phyloP scores from a whole-genome alignment of 139 green algal genomes.

The Chlamydomonas asymmetrica region DNA sequence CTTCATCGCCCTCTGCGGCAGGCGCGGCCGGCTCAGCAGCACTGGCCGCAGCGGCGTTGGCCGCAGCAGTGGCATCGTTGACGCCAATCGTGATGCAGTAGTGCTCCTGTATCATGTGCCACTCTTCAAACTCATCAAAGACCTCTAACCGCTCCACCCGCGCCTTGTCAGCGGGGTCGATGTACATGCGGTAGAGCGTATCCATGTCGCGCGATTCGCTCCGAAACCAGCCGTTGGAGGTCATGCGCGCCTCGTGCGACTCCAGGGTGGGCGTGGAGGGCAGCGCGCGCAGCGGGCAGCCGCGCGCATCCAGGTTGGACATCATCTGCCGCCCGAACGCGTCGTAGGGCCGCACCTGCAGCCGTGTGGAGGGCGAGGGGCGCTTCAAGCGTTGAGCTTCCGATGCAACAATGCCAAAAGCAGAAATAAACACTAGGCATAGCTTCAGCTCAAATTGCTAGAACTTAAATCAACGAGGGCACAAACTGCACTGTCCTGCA shows the following conservation, averaged over 20 bases:
- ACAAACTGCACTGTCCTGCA: slow-evolving; percentile 2
- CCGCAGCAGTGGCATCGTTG: slow-evolving; percentile 59
- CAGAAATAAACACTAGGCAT: too few species aligned
- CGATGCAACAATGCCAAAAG: too few species aligned
- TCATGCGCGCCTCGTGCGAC: slow-evolving; percentile 50
- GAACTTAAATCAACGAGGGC: too few species aligned
- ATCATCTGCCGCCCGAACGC: slow-evolving; percentile 90
- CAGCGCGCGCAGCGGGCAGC: slow-evolving; percentile 81
- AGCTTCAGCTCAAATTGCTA: too few species aligned
- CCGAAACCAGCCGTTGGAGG: slow-evolving; percentile 55
- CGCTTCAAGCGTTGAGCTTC: too few species aligned
- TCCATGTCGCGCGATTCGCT: slow-evolving; percentile 70
- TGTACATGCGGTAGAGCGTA: slow-evolving; percentile 60
- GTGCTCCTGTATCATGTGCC: slow-evolving; percentile 93
- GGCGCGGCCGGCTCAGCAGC: too few species aligned
- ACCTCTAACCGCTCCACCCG: slow-evolving; percentile 68
- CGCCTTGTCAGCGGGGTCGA: slow-evolving; percentile 6
- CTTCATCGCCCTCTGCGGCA: too few species aligned
- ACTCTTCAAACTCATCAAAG: slow-evolving; percentile 97
- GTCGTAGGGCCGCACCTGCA: slow-evolving; percentile 80
- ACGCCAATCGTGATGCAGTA: slow-evolving; percentile 84
- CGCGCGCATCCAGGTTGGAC: slow-evolving; percentile 78
- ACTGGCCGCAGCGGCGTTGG: too few species aligned
- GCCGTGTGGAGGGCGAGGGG: too few species aligned
- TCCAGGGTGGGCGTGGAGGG: slow-evolving; percentile 64